A percentile compares a stretch with the other conserved stretches of the same genome.
Conservation (phyloP, 2,329 filamentous ascomycete genomes). For the Aspergillus viridinutans region DNA sequence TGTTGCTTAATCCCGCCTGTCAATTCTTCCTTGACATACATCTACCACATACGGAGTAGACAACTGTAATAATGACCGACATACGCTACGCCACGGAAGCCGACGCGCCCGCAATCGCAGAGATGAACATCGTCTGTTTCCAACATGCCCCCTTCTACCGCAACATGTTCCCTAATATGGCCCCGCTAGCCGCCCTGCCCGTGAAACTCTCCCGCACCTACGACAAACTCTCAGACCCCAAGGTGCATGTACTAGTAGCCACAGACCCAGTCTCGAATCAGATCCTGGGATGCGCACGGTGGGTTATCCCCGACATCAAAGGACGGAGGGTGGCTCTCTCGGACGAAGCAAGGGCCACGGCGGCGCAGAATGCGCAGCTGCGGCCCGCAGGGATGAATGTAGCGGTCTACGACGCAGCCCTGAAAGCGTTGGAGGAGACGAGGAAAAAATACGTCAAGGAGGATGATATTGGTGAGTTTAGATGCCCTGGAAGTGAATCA, state of each 20-base stretch:
- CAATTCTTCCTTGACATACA: not conserved
- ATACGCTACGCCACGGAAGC: slow-evolving; percentile 39
- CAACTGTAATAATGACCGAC: not conserved
- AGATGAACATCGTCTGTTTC: slow-evolving; percentile 48
- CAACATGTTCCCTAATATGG: slow-evolving; percentile 35
- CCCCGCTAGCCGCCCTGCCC: slow-evolving; percentile 16
- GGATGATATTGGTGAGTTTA: slow-evolving; percentile 23
- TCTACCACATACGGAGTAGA: not conserved
- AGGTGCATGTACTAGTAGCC: slow-evolving; percentile 40
- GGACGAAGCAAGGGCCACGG: slow-evolving; percentile 38
- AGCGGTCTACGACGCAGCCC: slow-evolving; percentile 28
- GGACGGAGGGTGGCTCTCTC: slow-evolving; percentile 22
- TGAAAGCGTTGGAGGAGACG: slow-evolving; percentile 12
- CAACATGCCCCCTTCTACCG: slow-evolving; percentile 35
- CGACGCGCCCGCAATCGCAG: slow-evolving; percentile 41
- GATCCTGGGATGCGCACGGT: slow-evolving; percentile 48
- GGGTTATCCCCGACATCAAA: slow-evolving; percentile 31
- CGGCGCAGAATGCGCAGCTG: slow-evolving; percentile 35
- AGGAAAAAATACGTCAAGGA: slow-evolving; percentile 17
- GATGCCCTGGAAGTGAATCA: no score
- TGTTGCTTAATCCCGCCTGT: not conserved
- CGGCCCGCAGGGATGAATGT: slow-evolving; percentile 46
- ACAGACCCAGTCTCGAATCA: slow-evolving; percentile 28
- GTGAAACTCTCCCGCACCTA: slow-evolving; percentile 37
- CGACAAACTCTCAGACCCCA: slow-evolving; percentile 40